These are phyloP conservation scores for Alloteropsis angusta DNA, from an alignment of 202 grass and related monocot species.

Conservation along the genomic window DNA sequence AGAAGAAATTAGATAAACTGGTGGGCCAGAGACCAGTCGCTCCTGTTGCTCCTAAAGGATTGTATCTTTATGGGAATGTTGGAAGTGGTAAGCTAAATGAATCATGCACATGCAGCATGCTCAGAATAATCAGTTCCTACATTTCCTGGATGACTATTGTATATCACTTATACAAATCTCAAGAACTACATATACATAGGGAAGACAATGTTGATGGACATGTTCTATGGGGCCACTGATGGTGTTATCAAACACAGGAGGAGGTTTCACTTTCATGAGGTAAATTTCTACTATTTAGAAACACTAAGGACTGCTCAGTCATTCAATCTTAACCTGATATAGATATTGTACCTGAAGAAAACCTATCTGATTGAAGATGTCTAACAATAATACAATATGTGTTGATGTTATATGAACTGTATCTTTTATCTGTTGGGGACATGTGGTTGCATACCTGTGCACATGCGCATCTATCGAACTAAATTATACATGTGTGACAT, in stretches of 20 bases:
- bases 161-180: neutral
- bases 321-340: neutral
- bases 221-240: constrained; percentile 85
- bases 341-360: neutral
- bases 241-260: constrained; percentile 80
- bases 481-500: neutral
- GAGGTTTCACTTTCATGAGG: constrained; percentile 97
- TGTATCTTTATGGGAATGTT: constrained; percentile 97
- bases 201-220: constrained; percentile 99
- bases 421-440: neutral
- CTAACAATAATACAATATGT: neutral
- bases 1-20: constrained; percentile 65
- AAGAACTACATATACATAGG: constrained; percentile 35
- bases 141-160: neutral
- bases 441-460: neutral
- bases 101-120: neutral
- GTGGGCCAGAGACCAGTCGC: constrained; percentile 66
- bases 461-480: neutral
- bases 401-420: neutral
- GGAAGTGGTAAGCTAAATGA: constrained; percentile 65
- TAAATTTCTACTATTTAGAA: constrained; percentile 1
- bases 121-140: neutral
- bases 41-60: constrained; percentile 66
- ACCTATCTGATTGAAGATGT: neutral
- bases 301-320: neutral